Evolutionary conservation across 441 rosid genomes (phyloP).

Genomic region (Gossypium aridum): DNA sequence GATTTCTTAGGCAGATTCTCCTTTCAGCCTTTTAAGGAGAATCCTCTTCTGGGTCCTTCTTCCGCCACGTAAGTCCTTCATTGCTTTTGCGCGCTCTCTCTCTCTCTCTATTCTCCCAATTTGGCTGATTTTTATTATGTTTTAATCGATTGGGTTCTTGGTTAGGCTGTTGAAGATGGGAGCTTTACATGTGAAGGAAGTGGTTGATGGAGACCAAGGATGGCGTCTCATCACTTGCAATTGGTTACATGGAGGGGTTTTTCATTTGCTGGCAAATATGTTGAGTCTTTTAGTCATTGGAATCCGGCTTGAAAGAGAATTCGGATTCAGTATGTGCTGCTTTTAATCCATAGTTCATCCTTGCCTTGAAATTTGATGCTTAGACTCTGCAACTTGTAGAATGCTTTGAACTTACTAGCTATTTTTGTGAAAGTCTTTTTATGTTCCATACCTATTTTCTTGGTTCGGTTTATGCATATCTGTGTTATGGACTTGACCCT

Average conservation of each 20-base stretch:
- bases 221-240: constrained; percentile 83
- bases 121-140: neutral
- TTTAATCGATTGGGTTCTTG: neutral
- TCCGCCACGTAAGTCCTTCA: constrained; percentile 39
- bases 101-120: neutral
- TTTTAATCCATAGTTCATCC: neutral
- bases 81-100: neutral
- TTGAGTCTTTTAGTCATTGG: constrained; percentile 78
- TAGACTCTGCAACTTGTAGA: neutral
- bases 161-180: constrained; percentile 71
- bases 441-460: neutral
- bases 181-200: constrained; percentile 50
- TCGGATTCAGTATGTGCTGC: constrained; percentile 65
- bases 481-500: neutral
- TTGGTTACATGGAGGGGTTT: constrained; percentile 86
- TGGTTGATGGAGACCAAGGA: constrained; percentile 51
- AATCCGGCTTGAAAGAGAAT: constrained; percentile 79
- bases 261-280: constrained; percentile 79
- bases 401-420: neutral
- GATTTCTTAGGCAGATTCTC: constrained; percentile 58
- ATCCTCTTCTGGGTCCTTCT: constrained; percentile 70
- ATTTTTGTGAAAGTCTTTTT: neutral
- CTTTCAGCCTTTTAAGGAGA: constrained; percentile 60
- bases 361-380: neutral
- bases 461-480: neutral